Conservation (phyloP, 2,329 filamentous ascomycete genomes). For the Colletotrichum graminicola region DNA sequence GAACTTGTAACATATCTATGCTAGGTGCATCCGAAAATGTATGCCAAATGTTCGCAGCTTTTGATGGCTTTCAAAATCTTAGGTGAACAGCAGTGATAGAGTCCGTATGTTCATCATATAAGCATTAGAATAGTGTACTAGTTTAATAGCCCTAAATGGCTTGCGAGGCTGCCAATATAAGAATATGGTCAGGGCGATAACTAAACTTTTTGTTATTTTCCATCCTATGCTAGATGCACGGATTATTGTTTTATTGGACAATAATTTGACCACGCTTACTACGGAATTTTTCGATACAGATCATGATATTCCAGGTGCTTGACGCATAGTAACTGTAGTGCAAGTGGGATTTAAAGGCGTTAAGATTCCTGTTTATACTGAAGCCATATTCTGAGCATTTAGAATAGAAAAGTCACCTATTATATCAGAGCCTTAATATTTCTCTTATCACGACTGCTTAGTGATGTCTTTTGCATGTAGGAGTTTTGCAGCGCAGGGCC, state of each 20-base stretch:
- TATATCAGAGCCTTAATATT: background rate
- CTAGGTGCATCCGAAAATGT: background rate
- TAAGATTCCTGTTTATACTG: background rate
- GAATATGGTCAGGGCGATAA: no score
- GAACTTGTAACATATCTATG: background rate
- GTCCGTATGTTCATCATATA: no score
- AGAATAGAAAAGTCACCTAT: no score
- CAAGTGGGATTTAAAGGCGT: no score
- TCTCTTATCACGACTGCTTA: background rate
- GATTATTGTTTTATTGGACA: no score
- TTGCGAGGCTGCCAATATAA: no score
- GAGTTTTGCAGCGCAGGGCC: no score
- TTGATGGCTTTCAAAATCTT: background rate
- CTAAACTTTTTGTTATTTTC: no score
- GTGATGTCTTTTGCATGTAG: fast-evolving
- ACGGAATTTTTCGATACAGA: background rate
- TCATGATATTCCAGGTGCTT: background rate
- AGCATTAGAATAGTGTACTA: no score
- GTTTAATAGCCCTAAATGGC: no score
- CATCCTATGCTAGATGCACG: no score
- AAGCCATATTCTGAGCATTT: background rate
- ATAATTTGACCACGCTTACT: background rate
- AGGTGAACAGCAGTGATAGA: background rate
- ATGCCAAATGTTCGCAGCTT: background rate
- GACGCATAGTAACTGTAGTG: background rate